Evolutionary conservation across 192 early-diverging fungal genomes (phyloP), one percentile per base, ranked within the genome.

Genomic region (Linnemannia exigua): DNA sequence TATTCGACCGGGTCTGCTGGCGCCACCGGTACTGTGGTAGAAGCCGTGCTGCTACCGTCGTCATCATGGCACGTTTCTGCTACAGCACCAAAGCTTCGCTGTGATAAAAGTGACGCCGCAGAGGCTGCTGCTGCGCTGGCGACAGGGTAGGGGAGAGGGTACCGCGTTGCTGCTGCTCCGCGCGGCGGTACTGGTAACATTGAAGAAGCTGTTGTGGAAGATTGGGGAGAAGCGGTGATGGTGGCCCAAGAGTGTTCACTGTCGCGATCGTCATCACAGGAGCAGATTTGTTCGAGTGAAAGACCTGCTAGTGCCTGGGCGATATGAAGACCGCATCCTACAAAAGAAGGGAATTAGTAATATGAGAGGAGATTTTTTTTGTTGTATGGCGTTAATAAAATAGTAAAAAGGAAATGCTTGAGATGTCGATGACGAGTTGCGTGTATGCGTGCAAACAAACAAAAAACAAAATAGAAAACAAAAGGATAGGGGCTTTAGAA

Each of bases 241-340:
- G 63, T 74, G 58, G 73, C 51, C 82, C 82, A 85, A 19, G 76
- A 66, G 35, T 85, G 76, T 35, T 85, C 82, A 20, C 82, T 85
- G 38, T 85, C 82, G 22, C 67, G 72, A 44, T 86, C 84, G 22
- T 86, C 84, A 33, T 86, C 84, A 50, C 84, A 86, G n/a, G 75
- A 75, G 41, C 84, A 86, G 54, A 86, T 80, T 63, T 86, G 69
- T n/a, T 86, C 78, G 7, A 86, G 77, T 12, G 74, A 66, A 5
- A 86, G 75, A 36, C 84, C 84, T n/a, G 77, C 70, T 9, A 86
- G 70, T n/a, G 75, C 84, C 19, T 86, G 74, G 15, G 84, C 61
- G 19, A 86, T 86, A 38, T 86, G 84, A 11, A 80, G 79, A 58
- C 84, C 84, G 28, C 84, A 86, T 31, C 84, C 84, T 86, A 48